These are phyloP conservation scores for Plasmodium vinckei DNA, from an alignment of 169 alveolate genomes.

Conservation along the genomic window DNA sequence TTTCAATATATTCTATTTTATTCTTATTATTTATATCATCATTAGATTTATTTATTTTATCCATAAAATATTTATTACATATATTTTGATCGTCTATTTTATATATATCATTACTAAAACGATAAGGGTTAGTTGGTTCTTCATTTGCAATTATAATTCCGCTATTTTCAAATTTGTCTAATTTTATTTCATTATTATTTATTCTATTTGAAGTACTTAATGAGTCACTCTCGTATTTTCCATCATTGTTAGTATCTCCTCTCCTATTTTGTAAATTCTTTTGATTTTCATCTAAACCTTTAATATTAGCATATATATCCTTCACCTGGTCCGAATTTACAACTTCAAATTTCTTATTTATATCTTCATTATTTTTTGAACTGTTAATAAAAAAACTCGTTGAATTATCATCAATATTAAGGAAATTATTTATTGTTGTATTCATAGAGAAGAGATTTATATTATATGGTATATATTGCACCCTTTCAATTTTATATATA, in stretches of 20 bases:
- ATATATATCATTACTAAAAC: not conserved
- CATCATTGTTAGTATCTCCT: not conserved
- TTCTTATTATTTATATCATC: not conserved
- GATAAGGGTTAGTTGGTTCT: slow-evolving; percentile 2
- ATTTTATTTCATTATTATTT: not conserved
- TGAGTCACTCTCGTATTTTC: not conserved
- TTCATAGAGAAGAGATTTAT: slow-evolving; percentile 33
- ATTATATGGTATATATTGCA: slow-evolving; percentile 68
- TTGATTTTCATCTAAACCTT: not conserved
- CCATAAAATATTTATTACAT: not conserved
- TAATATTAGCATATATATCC: slow-evolving; percentile 2
- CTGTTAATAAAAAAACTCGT: slow-evolving; percentile 43
- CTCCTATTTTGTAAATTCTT: not conserved
- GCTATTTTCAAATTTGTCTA: not conserved
- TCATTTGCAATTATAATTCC: not conserved
- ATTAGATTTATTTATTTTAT: slow-evolving; percentile 2
- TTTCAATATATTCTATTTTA: not conserved
- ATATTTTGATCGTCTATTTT: not conserved
- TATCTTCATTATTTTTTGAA: slow-evolving; percentile 37
- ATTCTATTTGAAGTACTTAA: not conserved
- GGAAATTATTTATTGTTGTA: slow-evolving; percentile 34
- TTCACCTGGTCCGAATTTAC: slow-evolving; percentile 9
- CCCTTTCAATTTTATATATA: slow-evolving; percentile 68
- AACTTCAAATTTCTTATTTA: slow-evolving; percentile 59
- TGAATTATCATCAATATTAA: slow-evolving; percentile 57